These are phyloP conservation scores for Gossypium turneri DNA, from an alignment of 345 rosid genomes.

Conservation along the genomic window DNA sequence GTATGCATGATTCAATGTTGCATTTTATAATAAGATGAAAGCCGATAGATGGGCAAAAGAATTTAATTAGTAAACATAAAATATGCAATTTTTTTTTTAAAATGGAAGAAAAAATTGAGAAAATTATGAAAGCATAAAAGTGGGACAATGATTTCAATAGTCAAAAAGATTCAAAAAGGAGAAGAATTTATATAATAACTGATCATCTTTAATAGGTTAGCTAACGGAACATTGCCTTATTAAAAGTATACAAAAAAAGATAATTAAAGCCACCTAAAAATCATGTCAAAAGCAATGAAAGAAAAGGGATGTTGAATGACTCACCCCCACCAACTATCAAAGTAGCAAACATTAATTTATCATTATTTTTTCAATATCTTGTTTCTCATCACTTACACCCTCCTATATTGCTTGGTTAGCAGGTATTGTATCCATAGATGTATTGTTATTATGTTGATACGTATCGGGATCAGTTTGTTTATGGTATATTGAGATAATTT, in stretches of 20 bases:
- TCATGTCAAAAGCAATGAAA: slow-evolving; percentile 15
- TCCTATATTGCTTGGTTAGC: too few relatives aligned
- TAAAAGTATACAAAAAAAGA: background rate
- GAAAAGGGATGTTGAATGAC: slow-evolving; percentile 17
- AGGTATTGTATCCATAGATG: too few relatives aligned
- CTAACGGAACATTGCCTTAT: slow-evolving; percentile 9
- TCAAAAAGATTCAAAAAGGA: slow-evolving; percentile 26
- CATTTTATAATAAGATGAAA: background rate
- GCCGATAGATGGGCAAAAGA: background rate
- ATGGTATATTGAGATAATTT: too few relatives aligned
- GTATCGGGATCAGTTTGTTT: too few relatives aligned
- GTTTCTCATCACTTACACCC: too few relatives aligned
- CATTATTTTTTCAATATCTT: background rate
- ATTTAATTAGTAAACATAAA: background rate
- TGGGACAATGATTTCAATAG: slow-evolving; percentile 22
- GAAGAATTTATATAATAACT: slow-evolving; percentile 17
- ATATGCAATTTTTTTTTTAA: background rate
- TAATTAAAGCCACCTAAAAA: slow-evolving; percentile 18
- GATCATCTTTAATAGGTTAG: slow-evolving; percentile 11
- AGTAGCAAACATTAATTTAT: background rate
- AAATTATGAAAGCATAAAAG: slow-evolving; percentile 10
- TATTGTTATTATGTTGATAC: too few relatives aligned
- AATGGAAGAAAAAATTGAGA: background rate
- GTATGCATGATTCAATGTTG: slow-evolving; percentile 1
- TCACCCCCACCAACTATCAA: slow-evolving; percentile 10